Base-by-base conservation (phyloP, 225 moss, liverwort and hornwort genomes). In the Polytrichum formosum region DNA sequence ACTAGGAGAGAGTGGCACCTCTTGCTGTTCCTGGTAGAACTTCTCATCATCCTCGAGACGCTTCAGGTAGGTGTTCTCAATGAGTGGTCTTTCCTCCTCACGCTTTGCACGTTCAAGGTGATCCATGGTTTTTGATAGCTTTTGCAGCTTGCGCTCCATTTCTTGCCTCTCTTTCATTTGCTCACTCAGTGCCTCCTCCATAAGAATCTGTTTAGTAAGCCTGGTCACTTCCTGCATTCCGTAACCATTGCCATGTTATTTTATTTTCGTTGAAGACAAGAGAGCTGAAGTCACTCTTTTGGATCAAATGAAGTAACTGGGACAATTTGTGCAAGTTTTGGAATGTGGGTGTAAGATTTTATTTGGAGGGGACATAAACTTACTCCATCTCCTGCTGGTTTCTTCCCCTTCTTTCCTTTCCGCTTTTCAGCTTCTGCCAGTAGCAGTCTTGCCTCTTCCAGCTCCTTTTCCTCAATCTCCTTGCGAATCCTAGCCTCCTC, bases 151-250 rank as follows among this genome's bases (percentile, higher is more conserved):
- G 60, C 98, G 91, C 84, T 98, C 98, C 94, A 98, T 94, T 68
- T 98, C 98, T 72, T 91, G 90, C 1, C 94, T 83, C 67, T 92
- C 98, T 73, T 88, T 98, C 76, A 98, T 91, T 85, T 98, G 98
- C 84, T 98, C 98, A 64, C 91, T 90, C 71, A 98, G 56, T 71
- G 98, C 98, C 67, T 98, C 98, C 56, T 98, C 92, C 88, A 98
- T 98, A 5, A 94, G 77, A 26, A 76, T 70, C 83, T 94, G 92
- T 83, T 98, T 98, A 0, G 98, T 92, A 65, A 97, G 75, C 78
- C 92, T 98, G 0, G 92, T 88, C 0, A 90, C 90, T 67, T 97
- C 93, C 93, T 93, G 92, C 18, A 46, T 18, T n/a, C 26, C 26
- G 9, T 23, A 26, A 22, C 61, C 33, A 67, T 54, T 20, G 31